phyloP scores from a whole-genome alignment of 2,329 filamentous ascomycete species.

The Thelonectria rubi region DNA sequence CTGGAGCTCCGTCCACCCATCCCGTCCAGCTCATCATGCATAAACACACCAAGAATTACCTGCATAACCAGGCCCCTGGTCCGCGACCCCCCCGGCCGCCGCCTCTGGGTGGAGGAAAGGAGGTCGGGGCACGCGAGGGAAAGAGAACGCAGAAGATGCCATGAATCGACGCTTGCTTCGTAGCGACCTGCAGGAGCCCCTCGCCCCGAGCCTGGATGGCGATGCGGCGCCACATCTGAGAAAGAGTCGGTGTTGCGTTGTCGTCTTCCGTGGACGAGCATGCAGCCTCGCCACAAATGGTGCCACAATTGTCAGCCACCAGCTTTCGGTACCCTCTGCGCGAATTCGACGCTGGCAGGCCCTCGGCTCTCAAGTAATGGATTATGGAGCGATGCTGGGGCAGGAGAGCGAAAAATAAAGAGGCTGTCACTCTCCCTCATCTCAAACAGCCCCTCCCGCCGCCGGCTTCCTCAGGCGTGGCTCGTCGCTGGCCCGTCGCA shows the following conservation, averaged over 20 bases:
- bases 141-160: conserved; percentile 2
- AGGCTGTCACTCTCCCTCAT: conserved; percentile 39
- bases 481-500: conserved; percentile 37
- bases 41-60: conserved; percentile 40
- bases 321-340: background rate
- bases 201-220: background rate
- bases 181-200: conserved; percentile 8
- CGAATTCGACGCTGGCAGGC: background rate
- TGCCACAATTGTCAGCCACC: background rate
- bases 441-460: conserved; percentile 31
- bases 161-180: background rate
- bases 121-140: conserved; percentile 2
- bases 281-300: conserved; percentile 1
- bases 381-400: conserved; percentile 4
- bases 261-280: background rate
- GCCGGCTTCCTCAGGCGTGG: conserved; percentile 38
- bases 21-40: conserved; percentile 51
- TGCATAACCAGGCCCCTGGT: conserved; percentile 20
- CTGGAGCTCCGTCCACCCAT: conserved; percentile 13
- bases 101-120: conserved; percentile 12
- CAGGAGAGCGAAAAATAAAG: conserved; percentile 23
- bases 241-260: conserved; percentile 13
- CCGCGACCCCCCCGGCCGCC: conserved; percentile 5
- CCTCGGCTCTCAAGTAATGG: background rate
- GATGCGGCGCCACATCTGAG: conserved; percentile 11